Evolutionary conservation across 768 basidiomycete species (phyloP).

Genomic region (Tylopilus balloui): DNA sequence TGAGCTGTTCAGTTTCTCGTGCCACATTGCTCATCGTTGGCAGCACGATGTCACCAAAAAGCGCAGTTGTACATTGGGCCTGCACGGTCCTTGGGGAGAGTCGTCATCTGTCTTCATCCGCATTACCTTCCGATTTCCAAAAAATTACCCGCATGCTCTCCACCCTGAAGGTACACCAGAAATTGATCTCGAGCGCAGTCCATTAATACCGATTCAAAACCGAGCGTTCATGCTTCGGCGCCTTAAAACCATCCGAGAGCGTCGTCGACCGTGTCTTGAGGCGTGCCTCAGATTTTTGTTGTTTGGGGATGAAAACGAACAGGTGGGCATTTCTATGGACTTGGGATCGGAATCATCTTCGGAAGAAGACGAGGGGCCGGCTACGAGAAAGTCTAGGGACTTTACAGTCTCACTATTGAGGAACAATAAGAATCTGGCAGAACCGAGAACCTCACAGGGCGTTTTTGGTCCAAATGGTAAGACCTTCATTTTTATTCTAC

Average conservation of each 20-base stretch:
- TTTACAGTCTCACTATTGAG: slow-evolving; percentile 51
- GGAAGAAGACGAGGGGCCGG: slow-evolving; percentile 56
- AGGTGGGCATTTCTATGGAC: slow-evolving; percentile 34
- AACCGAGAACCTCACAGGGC: slow-evolving; percentile 83
- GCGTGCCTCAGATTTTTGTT: slow-evolving; percentile 78
- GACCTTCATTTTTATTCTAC: slow-evolving; percentile 7
- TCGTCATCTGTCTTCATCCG: slow-evolving; percentile 80
- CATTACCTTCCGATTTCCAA: slow-evolving; percentile 85
- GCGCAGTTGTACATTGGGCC: slow-evolving; percentile 77
- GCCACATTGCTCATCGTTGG: slow-evolving; percentile 2
- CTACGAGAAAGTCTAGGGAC: slow-evolving; percentile 42
- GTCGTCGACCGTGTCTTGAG: slow-evolving; percentile 79
- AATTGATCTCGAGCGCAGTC: slow-evolving; percentile 80
- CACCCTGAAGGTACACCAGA: slow-evolving; percentile 65
- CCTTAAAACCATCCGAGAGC: slow-evolving; percentile 65
- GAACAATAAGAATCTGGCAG: slow-evolving; percentile 73
- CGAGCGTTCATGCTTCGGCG: slow-evolving; percentile 77
- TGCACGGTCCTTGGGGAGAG: slow-evolving; percentile 92
- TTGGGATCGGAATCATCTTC: slow-evolving; percentile 62
- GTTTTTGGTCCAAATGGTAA: slow-evolving; percentile 85
- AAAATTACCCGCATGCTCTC: slow-evolving; percentile 63
- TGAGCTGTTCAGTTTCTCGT: slow-evolving; percentile 24
- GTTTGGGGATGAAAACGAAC: slow-evolving; percentile 59
- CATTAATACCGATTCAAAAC: slow-evolving; percentile 71
- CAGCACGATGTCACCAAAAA: slow-evolving; percentile 68